Evolutionary conservation across 495 filamentous ascomycete genomes (phyloP), one percentile per base, ranked within the genome.

Genomic region (Tetracladium marchalianum): DNA sequence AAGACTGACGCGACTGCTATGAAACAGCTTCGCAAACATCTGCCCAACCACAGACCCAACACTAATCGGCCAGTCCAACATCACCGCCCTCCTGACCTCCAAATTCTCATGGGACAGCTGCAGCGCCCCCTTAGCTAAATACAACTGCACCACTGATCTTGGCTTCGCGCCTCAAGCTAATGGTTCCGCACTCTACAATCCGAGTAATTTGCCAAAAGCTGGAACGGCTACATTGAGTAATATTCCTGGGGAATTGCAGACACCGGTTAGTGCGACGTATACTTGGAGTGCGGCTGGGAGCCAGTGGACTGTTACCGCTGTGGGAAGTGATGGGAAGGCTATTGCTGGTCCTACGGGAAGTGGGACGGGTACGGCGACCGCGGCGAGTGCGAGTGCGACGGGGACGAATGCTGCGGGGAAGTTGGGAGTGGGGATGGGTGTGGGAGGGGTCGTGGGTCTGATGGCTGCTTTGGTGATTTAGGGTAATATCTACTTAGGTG

Each of bases 11-110:
- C 7, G 2, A 7, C 40, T 43, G 33, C 31, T 12, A 11, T 11
- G n/a, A 2, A 22, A 11, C 1, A 47, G 37, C 2, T 41, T 47
- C 15, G 32, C 41, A n/a, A 38, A 47, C 45, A 41, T 47, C 36
- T 47, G 45, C 37, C 45, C 45, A 5, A 16, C 18, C 13, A 47
- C 45, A 9, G 31, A 47, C 24, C 45, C 45, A 12, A 34, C 9
- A 11, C 19, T 41, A 2, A 17, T 47, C 7, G 45, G 45, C n/a
- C 45, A 33, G 1, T 16, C 1, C n/a, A 3, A 1, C 31, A 35
- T 35, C 37, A 16, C 41, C 4, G 10, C 11, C 13, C 22, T 40
- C 27, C 40, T 22, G n/a, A 13, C 16, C 31, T 6, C 11, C 22
- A 39, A 12, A 4, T 15, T 47, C 15, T 38, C 45, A 16, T 47